These are phyloP conservation scores for Zizania palustris DNA, from an alignment of 202 grass and related monocot species.

Conservation along the genomic window DNA sequence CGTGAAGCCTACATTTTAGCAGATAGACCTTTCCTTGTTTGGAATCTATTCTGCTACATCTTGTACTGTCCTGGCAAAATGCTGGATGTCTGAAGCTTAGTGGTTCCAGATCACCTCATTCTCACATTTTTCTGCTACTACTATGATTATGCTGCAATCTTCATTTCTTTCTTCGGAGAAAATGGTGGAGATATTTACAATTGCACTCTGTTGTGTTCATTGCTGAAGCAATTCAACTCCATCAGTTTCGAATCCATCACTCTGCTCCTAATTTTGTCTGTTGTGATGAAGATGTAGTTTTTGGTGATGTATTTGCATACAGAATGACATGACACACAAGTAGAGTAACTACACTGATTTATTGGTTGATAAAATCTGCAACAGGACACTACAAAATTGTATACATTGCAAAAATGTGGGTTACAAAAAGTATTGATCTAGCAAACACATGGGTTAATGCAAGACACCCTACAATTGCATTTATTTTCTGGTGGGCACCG, in stretches of 20 bases:
- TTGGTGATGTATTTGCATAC: too few species aligned
- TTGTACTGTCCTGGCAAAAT: neutral
- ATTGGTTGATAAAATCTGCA: too few species aligned
- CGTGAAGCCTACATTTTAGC: conserved; percentile 31
- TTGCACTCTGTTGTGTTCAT: neutral
- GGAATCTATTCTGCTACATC: conserved; percentile 18
- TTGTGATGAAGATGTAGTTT: too few species aligned
- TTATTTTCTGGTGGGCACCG: too few species aligned
- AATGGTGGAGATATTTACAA: neutral
- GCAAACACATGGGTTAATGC: too few species aligned
- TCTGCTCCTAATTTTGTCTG: neutral
- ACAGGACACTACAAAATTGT: too few species aligned
- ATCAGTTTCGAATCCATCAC: neutral
- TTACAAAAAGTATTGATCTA: too few species aligned
- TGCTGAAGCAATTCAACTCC: neutral
- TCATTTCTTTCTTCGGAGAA: neutral
- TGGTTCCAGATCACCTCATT: neutral
- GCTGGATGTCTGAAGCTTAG: conserved; percentile 24
- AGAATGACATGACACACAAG: too few species aligned
- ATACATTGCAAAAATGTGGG: too few species aligned
- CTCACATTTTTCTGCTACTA: neutral
- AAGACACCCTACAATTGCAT: too few species aligned
- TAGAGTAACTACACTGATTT: too few species aligned
- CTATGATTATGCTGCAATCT: neutral
- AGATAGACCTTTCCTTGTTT: conserved; percentile 34